Conservation (phyloP, 176 grass and related monocot genomes). For the Melocanna baccifera region DNA sequence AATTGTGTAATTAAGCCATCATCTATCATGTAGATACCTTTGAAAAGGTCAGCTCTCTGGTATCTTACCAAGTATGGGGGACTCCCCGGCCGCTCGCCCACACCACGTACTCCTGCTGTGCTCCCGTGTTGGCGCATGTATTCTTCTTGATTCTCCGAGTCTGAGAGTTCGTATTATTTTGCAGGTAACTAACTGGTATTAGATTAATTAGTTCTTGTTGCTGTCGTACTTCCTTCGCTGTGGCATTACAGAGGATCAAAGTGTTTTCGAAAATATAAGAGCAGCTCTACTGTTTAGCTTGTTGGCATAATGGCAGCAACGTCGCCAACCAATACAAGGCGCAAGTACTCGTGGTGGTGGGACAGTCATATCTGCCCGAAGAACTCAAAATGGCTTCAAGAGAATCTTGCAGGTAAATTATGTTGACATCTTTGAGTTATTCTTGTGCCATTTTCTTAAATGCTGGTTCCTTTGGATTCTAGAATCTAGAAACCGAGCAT, state of each 20-base stretch:
- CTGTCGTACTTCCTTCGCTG: neutral
- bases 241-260: neutral
- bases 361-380: constrained; percentile 83
- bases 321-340: constrained; percentile 42
- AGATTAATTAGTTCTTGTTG: constrained; percentile 2
- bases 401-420: constrained; percentile 80
- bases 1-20: constrained; percentile 24
- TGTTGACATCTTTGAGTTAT: constrained; percentile 1
- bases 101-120: no score
- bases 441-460: neutral
- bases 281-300: constrained; percentile 22
- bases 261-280: neutral
- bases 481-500: neutral
- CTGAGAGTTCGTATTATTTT: constrained; percentile 2
- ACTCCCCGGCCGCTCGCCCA: no score
- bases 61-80: constrained; percentile 57
- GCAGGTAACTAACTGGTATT: constrained; percentile 29
- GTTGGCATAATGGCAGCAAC: constrained; percentile 53
- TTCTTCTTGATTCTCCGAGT: neutral
- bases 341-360: constrained; percentile 96
- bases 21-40: constrained; percentile 63
- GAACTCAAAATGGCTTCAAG: constrained; percentile 92
- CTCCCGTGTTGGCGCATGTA: no score
- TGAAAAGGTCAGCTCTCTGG: constrained; percentile 57
- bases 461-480: neutral